A percentile compares a stretch with the other conserved stretches of the same genome.
Conservation (phyloP, 2,329 filamentous ascomycete species). For the Phialophora macrospora region DNA sequence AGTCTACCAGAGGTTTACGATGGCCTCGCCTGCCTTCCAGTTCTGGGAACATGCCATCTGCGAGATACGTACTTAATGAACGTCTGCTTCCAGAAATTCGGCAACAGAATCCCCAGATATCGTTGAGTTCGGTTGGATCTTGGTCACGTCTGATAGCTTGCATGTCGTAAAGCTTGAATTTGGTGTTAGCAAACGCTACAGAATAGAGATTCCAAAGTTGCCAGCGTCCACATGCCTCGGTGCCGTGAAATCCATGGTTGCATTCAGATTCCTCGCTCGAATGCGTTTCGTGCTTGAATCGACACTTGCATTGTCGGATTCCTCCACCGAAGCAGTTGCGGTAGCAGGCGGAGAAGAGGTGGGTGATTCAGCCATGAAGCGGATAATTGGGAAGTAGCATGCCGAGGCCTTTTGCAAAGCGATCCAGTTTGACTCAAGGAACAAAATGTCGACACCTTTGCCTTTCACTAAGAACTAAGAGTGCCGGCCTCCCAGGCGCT, state of each 20-base stretch:
- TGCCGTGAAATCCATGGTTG: not conserved
- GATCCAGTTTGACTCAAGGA: not conserved
- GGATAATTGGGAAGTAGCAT: not conserved
- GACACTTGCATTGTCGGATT: not conserved
- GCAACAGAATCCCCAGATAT: not conserved
- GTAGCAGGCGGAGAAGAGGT: not conserved
- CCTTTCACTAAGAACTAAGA: not conserved
- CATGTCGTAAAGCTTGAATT: not conserved
- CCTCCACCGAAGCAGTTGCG: not conserved
- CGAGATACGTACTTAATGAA: not conserved
- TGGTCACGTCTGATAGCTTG: not conserved
- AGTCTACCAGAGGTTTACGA: not conserved
- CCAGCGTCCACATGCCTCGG: not conserved
- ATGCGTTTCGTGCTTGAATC: not conserved
- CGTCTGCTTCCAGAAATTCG: not conserved
- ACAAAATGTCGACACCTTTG: not conserved
- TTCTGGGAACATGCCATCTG: not conserved
- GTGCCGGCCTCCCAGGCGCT: not conserved
- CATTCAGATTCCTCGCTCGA: not conserved
- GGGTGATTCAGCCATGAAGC: not conserved
- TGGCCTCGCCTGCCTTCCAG: not conserved
- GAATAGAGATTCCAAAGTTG: not conserved
- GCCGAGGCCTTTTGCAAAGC: not conserved
- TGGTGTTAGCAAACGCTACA: not conserved
- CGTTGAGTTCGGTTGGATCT: not conserved